phyloP scores from a whole-genome alignment of 306 rosid genomes.

The Prinsepia uniflora region DNA sequence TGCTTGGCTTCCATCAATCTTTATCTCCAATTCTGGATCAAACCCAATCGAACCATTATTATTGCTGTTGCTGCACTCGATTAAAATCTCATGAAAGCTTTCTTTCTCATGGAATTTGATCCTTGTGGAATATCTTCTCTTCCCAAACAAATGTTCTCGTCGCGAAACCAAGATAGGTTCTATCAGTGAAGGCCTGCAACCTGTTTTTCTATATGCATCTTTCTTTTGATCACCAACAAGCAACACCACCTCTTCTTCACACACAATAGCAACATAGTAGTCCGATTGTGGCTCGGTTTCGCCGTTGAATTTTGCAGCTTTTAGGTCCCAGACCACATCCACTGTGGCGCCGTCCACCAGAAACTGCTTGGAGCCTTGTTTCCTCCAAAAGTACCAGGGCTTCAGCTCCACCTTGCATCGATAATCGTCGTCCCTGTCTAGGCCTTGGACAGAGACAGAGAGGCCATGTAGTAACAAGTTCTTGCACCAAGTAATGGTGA shows the following conservation, averaged over 20 bases:
- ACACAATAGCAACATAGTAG: constrained; percentile 70
- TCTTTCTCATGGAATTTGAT: constrained; percentile 58
- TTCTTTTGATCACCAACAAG: constrained; percentile 75
- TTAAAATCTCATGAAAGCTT: constrained; percentile 55
- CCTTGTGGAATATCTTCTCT: constrained; percentile 57
- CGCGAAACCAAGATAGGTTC: constrained; percentile 67
- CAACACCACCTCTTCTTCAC: constrained; percentile 64
- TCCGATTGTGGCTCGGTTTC: constrained; percentile 71
- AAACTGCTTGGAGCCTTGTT: constrained; percentile 76
- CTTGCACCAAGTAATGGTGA: constrained; percentile 90
- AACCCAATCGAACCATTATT: constrained; percentile 21
- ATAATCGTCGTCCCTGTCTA: constrained; percentile 41
- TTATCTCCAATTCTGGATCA: constrained; percentile 85
- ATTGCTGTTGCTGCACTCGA: constrained; percentile 50
- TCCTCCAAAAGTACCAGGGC: constrained; percentile 95
- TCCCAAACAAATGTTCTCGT: constrained; percentile 74
- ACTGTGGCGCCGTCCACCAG: constrained; percentile 53
- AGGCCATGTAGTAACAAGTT: constrained; percentile 71
- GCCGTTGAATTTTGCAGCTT: constrained; percentile 67
- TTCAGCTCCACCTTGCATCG: constrained; percentile 83
- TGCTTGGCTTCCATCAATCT: constrained; percentile 66
- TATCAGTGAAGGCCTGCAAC: constrained; percentile 61
- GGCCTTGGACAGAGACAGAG: constrained; percentile 63
- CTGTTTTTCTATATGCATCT: constrained; percentile 62
- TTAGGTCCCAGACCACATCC: constrained; percentile 78